Conservation (phyloP, 2,329 filamentous ascomycete genomes). For the Pestalotiopsis sp. region DNA sequence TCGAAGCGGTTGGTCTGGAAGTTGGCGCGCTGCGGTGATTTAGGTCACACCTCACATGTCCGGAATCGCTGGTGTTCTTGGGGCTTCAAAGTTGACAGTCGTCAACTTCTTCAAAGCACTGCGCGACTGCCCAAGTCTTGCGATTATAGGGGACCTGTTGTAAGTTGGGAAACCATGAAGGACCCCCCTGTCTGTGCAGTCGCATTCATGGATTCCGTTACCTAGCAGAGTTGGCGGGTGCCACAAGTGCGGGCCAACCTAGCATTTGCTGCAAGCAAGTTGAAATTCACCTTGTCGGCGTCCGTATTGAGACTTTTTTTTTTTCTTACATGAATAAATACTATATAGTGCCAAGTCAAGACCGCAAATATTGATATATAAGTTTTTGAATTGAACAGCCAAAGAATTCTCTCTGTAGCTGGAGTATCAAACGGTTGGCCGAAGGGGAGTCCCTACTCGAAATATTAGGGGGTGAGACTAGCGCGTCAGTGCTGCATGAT, state of each 20-base stretch:
- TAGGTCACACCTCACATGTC: not conserved
- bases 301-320: too few species aligned
- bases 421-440: too few species aligned
- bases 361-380: too few species aligned
- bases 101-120: not conserved
- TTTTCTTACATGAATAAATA: too few species aligned
- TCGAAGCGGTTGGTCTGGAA: not conserved
- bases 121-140: not conserved
- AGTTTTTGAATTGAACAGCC: too few species aligned
- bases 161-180: not conserved
- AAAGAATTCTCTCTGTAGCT: too few species aligned
- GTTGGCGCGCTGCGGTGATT: not conserved
- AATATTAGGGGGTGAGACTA: too few species aligned
- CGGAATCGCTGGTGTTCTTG: not conserved
- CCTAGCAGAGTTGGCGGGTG: not conserved
- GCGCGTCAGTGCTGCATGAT: too few species aligned
- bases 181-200: not conserved
- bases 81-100: not conserved
- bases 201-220: not conserved
- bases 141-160: not conserved
- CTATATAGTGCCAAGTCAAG: too few species aligned
- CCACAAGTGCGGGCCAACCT: not conserved
- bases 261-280: not conserved
- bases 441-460: too few species aligned
- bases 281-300: not conserved